phyloP scores from a whole-genome alignment of 257 asterid genomes.

The Solanum etuberosum region DNA sequence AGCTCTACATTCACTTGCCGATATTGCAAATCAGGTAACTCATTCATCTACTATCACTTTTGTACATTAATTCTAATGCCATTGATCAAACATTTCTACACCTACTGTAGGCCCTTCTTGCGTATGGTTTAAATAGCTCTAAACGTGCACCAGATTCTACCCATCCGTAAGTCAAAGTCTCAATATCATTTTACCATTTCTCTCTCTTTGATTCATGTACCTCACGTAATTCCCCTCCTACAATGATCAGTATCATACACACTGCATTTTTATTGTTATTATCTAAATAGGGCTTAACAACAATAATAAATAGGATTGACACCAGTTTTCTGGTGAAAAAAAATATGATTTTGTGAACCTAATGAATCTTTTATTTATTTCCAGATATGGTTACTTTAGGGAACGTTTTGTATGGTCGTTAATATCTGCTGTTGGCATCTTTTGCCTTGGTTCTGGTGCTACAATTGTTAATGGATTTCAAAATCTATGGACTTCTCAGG shows the following conservation, averaged over 20 bases:
- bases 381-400: constrained; percentile 86
- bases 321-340: background rate
- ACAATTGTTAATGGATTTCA: constrained; percentile 89
- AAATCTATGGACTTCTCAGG: constrained; percentile 78
- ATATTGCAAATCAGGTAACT: constrained; percentile 87
- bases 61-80: background rate
- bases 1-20: constrained; percentile 84
- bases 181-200: background rate
- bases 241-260: background rate
- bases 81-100: background rate
- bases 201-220: background rate
- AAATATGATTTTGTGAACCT: background rate
- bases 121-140: constrained; percentile 91
- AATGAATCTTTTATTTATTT: constrained; percentile 4
- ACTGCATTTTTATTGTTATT: background rate
- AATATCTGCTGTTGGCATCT: constrained; percentile 93
- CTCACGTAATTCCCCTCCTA: background rate
- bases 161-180: constrained; percentile 67
- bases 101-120: constrained; percentile 64
- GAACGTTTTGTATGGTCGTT: constrained; percentile 93
- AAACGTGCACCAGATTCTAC: constrained; percentile 93
- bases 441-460: constrained; percentile 96
- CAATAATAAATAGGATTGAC: background rate
- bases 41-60: background rate
- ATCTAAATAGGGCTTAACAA: background rate